Percentiles rank a stretch among this genome's conserved stretches.
Conservation (phyloP, 208 protist species). For the Kentomonas sorsogonicus region DNA sequence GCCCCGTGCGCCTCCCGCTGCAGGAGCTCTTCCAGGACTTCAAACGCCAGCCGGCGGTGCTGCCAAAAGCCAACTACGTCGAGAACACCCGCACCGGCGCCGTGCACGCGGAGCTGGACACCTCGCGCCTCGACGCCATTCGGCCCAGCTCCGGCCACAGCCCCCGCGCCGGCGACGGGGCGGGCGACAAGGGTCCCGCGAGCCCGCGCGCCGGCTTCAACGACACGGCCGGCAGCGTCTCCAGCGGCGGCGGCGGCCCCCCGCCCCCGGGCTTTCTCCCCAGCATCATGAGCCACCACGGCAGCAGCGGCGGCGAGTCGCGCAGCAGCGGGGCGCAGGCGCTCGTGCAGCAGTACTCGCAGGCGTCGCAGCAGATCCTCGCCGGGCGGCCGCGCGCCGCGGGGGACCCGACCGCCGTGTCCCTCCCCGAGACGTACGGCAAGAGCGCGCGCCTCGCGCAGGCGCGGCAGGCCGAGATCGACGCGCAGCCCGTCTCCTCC, state of each 20-base stretch:
- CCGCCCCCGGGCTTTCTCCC: too few relatives aligned
- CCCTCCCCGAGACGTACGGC: constrained; percentile 40
- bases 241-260: too few relatives aligned
- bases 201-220: too few relatives aligned
- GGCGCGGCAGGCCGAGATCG: not conserved
- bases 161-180: too few relatives aligned
- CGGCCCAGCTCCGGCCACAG: too few relatives aligned
- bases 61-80: constrained; percentile 51
- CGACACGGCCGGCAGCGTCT: too few relatives aligned
- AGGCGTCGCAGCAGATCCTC: constrained; percentile 15
- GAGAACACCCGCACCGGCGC: constrained; percentile 44
- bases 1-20: constrained; percentile 24
- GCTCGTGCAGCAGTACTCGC: constrained; percentile 13
- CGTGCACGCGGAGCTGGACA: constrained; percentile 29
- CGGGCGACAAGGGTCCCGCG: too few relatives aligned
- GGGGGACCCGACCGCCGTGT: not conserved
- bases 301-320: too few relatives aligned
- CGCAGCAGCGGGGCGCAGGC: too few relatives aligned
- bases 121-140: too few relatives aligned
- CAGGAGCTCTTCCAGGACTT: constrained; percentile 73
- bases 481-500: too few relatives aligned
- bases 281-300: too few relatives aligned
- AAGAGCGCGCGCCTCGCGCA: constrained; percentile 32
- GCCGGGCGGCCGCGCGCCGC: not conserved
- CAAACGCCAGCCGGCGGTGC: constrained; percentile 48